Base-by-base conservation (phyloP, 768 basidiomycete genomes). In the Auricularia sp. region DNA sequence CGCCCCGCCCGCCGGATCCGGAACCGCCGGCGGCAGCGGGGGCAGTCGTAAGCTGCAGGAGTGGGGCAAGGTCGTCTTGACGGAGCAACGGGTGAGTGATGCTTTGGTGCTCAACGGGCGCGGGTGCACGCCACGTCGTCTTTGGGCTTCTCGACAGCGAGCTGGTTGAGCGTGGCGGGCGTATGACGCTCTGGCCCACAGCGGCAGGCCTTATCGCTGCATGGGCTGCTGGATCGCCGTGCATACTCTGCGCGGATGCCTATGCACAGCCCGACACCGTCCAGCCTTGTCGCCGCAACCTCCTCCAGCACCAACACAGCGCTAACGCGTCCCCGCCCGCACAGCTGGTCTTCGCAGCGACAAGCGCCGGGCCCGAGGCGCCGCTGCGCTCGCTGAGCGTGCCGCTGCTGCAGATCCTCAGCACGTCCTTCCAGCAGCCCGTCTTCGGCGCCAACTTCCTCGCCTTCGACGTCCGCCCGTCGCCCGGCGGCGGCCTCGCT, bases 371-470 rank as follows among this genome's bases (percentile, higher is more conserved):
- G 64, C 43, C 61, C 61, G 67, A 60, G 21, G 67, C 76, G 29
- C 66, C 74, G 39, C 74, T 83, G 67, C 74, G 78, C 12, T 78
- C 81, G 18, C 68, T 83, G 59, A 77, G 79, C 11, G 70, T 91
- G 39, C 89, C 87, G 4, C 77, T 90, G 5, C 80, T 77, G 39
- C 78, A 86, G 0, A 83, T 92, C 65, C 74, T 90, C 12, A 82
- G 84, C 10, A 87, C 88, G 21, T 81, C 79, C 67, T 91, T 88
- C 71, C 84, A 90, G 68, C 90, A 91, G 71, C 91, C 91, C 3
- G 80, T 84, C 8, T 86, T 92, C 64, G 82, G 81, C 58, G 73
- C 81, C 10, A 92, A 92, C 73, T 88, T 82, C 67, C 78, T 92
- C 60, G 71, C 76, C 0, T 79, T 92, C 68, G 83, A 86, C 59